A percentile compares a stretch with the other conserved stretches of the same genome.
phyloP scores from a whole-genome alignment of 495 filamentous ascomycete genomes.

The Massariosphaeria phaeospora region DNA sequence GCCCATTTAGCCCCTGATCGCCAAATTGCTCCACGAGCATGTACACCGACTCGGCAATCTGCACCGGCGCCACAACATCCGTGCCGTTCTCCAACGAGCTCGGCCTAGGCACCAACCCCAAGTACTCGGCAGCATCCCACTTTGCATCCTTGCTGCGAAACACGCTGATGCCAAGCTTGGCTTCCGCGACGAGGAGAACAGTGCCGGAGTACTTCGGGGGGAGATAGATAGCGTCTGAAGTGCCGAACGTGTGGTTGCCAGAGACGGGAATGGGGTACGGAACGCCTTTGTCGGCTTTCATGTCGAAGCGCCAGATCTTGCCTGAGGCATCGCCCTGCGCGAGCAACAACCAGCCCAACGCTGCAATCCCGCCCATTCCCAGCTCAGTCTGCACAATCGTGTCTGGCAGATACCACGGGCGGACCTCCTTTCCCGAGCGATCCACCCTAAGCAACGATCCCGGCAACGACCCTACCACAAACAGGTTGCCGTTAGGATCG shows the following conservation, averaged over 20 bases:
- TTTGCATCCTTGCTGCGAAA: neutral
- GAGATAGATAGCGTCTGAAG: slow-evolving; percentile 7
- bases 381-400: neutral
- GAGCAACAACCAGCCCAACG: neutral
- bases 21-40: slow-evolving; percentile 1
- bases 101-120: neutral
- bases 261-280: neutral
- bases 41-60: slow-evolving; percentile 3
- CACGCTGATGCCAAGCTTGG: neutral
- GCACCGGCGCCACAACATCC: neutral
- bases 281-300: neutral
- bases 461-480: slow-evolving; percentile 6
- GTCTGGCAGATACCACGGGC: slow-evolving; percentile 1
- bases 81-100: neutral
- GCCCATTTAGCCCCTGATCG: neutral
- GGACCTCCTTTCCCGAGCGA: neutral
- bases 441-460: neutral
- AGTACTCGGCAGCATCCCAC: slow-evolving; percentile 6
- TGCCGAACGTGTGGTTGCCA: neutral
- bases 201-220: slow-evolving; percentile 7
- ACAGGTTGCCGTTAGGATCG: slow-evolving; percentile 1
- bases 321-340: neutral
- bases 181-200: slow-evolving; percentile 8
- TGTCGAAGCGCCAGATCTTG: slow-evolving; percentile 5
- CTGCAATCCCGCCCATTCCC: neutral